Evolutionary conservation across 345 rosid species (phyloP), one percentile per base, ranked within the genome.

Genomic region (Salix arbutifolia): DNA sequence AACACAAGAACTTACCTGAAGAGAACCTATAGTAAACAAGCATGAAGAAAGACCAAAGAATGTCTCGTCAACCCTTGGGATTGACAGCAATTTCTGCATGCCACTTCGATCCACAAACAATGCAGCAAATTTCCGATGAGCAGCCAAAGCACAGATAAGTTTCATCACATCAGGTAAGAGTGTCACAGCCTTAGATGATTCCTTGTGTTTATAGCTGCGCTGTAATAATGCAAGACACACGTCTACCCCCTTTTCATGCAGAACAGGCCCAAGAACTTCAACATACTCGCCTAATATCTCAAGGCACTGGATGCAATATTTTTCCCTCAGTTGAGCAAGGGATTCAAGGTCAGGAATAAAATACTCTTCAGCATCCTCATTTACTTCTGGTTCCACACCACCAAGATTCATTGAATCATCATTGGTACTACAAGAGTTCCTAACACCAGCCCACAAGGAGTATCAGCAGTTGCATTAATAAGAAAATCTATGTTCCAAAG

Each of bases 21-120:
- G 87, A 66, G 98, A 96, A 71, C 98, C 97, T 73, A 96, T 86
- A 42, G 98, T 89, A 85, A 86, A 91, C 72, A 93, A 88, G 89
- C 99, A 96, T 58, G 94, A 93, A 69, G 99, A 96, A 79, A 96
- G 93, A 72, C 98, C 98, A 85, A 87, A 90, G 83, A 85, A 91
- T 28, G 94, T 92, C 65, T 88, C 87, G 70, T 86, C 82, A 76
- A 82, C 86, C 83, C 94, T 91, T 65, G 99, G 97, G 31, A 92
- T 87, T 79, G 92, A 87, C 71, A 96, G 98, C 86, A 96, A 86
- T 77, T 93, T 96, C 81, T 91, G 97, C 84, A 93, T 86, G 83
- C 99, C 99, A 85, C 96, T 89, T 5, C 98, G 89, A 83, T 96
- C 99, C 73, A 96, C 99, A 89, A 93, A 96, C 78, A 96, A 86